phyloP scores from a whole-genome alignment of 1,284 basidiomycete genomes.

The Kwoniella shivajii region DNA sequence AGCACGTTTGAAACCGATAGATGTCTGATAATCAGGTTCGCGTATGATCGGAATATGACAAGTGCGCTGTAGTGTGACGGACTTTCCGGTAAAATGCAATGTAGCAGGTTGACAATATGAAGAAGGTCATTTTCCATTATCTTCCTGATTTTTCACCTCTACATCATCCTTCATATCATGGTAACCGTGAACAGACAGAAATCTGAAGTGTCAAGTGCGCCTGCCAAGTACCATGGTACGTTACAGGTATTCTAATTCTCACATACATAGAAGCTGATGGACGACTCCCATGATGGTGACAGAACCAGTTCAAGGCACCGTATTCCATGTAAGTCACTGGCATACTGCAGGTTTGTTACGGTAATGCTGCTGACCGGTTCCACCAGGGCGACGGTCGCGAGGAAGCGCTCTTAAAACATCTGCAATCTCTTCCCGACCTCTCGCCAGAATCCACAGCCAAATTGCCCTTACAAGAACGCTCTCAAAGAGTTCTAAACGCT shows the following conservation, averaged over 20 bases:
- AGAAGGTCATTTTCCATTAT: no score
- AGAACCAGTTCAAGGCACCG: slow-evolving; percentile 46
- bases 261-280: not conserved
- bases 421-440: slow-evolving; percentile 29
- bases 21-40: no score
- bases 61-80: no score
- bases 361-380: not conserved
- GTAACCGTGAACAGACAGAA: slow-evolving; percentile 1
- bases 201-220: slow-evolving; percentile 9
- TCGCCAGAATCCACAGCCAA: slow-evolving; percentile 18
- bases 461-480: slow-evolving; percentile 30
- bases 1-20: no score
- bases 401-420: slow-evolving; percentile 39
- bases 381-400: slow-evolving; percentile 43
- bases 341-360: not conserved
- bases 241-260: not conserved
- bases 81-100: no score
- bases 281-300: not conserved
- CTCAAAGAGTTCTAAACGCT: slow-evolving; percentile 43
- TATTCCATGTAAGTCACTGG: slow-evolving; percentile 35
- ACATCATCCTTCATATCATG: slow-evolving; percentile 1
- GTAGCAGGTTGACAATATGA: no score
- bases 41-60: no score
- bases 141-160: no score
- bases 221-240: slow-evolving; percentile 42